Conservation (phyloP, 371 early-diverging fungal species). For the Rhizopus sp. region DNA sequence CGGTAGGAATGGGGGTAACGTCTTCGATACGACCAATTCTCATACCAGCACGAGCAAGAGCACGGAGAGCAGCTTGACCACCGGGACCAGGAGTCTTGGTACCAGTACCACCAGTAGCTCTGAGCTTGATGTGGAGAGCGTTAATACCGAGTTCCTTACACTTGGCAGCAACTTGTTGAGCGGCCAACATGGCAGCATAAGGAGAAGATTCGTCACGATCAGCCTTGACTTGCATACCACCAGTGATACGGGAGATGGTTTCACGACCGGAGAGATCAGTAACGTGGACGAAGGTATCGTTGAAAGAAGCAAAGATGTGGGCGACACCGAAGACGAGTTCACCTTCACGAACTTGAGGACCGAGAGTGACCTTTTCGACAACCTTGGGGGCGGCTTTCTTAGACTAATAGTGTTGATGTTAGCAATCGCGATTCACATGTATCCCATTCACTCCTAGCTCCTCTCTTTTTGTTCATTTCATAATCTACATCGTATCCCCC, state of each 20-base stretch:
- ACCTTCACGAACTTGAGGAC: slow-evolving; percentile 97
- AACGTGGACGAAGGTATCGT: slow-evolving; percentile 99
- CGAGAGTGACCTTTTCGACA: slow-evolving; percentile 91
- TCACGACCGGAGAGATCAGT: slow-evolving; percentile 99
- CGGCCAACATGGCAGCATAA: slow-evolving; percentile 99
- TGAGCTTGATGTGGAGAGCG: slow-evolving; percentile 99
- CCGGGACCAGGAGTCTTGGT: slow-evolving; percentile 99
- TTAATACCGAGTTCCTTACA: slow-evolving; percentile 99
- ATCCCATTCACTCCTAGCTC: not conserved
- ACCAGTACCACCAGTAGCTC: slow-evolving; percentile 99
- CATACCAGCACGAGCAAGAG: slow-evolving; percentile 99
- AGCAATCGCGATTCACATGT: not conserved
- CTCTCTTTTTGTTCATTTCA: slow-evolving; percentile 1
- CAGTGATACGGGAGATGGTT: slow-evolving; percentile 99
- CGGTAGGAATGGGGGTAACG: slow-evolving; percentile 99
- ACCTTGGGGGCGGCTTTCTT: slow-evolving; percentile 68
- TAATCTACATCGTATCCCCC: not conserved
- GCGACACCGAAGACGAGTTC: slow-evolving; percentile 99
- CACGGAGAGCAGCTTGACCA: slow-evolving; percentile 99
- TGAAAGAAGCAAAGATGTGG: slow-evolving; percentile 99
- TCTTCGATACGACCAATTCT: slow-evolving; percentile 99
- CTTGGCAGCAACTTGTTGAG: slow-evolving; percentile 99
- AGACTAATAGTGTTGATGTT: slow-evolving; percentile 47
- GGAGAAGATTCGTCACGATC: slow-evolving; percentile 99
- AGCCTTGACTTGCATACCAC: slow-evolving; percentile 99